Evolutionary conservation across 75 land plant species (phyloP).

Genomic region (Chamaecyparis obtusa): DNA sequence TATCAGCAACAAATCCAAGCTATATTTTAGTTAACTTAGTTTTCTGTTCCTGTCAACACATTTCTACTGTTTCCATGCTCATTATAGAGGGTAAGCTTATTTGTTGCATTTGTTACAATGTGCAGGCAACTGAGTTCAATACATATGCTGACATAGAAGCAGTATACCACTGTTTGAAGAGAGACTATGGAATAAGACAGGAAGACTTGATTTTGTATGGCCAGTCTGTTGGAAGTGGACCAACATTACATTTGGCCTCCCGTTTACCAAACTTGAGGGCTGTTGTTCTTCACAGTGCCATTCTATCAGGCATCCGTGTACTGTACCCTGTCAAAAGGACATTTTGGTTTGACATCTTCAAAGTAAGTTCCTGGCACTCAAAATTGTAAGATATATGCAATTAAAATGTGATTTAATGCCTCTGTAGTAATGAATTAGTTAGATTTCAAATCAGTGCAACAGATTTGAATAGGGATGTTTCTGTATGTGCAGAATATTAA

Average conservation of each 20-base stretch:
- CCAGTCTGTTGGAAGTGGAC: constrained; percentile 96
- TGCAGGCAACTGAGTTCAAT: constrained; percentile 13
- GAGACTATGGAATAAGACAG: constrained; percentile 68
- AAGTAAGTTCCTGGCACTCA: constrained; percentile 35
- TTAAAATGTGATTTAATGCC: neutral
- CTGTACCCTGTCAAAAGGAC: constrained; percentile 89
- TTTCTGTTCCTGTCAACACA: neutral
- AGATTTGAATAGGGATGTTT: neutral
- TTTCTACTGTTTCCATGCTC: neutral
- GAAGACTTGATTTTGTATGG: constrained; percentile 92
- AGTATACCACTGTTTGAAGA: constrained; percentile 78
- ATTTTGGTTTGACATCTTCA: constrained; percentile 90
- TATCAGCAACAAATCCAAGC: neutral
- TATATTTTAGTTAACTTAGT: neutral
- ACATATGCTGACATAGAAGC: constrained; percentile 74
- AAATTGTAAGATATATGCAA: neutral
- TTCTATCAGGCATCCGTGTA: constrained; percentile 87
- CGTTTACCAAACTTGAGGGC: constrained; percentile 58
- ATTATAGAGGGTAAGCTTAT: neutral
- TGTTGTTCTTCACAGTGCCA: constrained; percentile 92
- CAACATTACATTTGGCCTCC: constrained; percentile 82
- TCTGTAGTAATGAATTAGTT: neutral
- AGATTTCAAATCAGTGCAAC: neutral
- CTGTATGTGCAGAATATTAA: constrained; percentile 79
- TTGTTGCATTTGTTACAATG: neutral